Base-by-base conservation (phyloP, 768 basidiomycete genomes). In the Lactifluus rugatus region DNA sequence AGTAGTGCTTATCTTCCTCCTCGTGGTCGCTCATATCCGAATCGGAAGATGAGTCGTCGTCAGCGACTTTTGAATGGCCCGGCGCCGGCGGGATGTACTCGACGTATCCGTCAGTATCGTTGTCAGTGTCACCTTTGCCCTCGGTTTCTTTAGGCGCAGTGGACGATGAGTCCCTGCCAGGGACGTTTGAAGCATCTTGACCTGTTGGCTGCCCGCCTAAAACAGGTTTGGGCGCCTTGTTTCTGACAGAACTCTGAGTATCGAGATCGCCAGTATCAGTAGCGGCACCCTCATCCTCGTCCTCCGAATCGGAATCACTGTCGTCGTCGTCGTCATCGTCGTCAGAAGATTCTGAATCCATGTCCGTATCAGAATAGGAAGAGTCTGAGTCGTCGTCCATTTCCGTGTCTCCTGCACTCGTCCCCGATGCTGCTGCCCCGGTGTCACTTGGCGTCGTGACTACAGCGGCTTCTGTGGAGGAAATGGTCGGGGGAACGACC, bases 381-480 rank as follows among this genome's bases (percentile, higher is more conserved):
- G 45, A 47, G 31, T 42, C 52, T 2, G 57, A 54, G 23, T 46
- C 50, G 36, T 52, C 49, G n/a, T n/a, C 19, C 32, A 23, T 58
- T 17, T 31, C 51, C 17, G 23, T 8, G n/a, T 56, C 49, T 36
- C 44, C 25, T 37, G 13, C 10, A 4, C 23, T 17, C 8, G 13
- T 25, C 13, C 17, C 31, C 21, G 46, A 4, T 13, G 31, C n/a
- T 37, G 5, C 11, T 8, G 14, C 54, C 19, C 41, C 25, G 4
- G 13, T 45, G 34, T 54, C 48, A 31, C 42, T 25, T 31, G 21
- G 49, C 13, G 48, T 37, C 25, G 17, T 28, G 19, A 36, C 48
- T n/a, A 48, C 19, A 25, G 46, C 6, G 17, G 46, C 16, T 21
- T 37, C 53, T 25, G 19, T 26, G 11, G 34, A 19, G 26, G 25